These are phyloP conservation scores for Cryptosporidium baileyi DNA, from an alignment of 169 alveolate genomes.

Conservation along the genomic window DNA sequence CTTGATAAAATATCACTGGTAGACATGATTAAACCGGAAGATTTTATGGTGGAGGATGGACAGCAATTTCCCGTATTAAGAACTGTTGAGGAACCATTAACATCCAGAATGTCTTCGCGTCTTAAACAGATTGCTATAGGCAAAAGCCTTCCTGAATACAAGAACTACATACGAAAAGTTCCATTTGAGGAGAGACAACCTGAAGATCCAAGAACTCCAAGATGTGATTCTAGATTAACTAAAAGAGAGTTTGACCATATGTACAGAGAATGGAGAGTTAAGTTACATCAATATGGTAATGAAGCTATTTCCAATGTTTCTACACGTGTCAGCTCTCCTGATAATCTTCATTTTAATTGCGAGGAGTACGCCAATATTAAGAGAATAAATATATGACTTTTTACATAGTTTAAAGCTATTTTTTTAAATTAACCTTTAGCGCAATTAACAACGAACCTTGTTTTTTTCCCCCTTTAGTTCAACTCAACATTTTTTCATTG, in stretches of 20 bases:
- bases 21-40: background rate
- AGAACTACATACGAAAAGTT: conserved; percentile 73
- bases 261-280: conserved; percentile 76
- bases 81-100: conserved; percentile 43
- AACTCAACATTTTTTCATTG: no score
- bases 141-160: conserved; percentile 76
- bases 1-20: conserved; percentile 10
- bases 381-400: background rate
- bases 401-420: background rate
- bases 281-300: conserved; percentile 74
- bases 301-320: conserved; percentile 62
- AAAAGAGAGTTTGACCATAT: conserved; percentile 74
- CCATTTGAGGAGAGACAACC: conserved; percentile 73
- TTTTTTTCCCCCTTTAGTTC: no score
- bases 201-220: conserved; percentile 77
- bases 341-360: background rate
- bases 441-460: background rate
- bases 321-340: conserved; percentile 48
- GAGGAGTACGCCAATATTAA: background rate
- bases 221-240: conserved; percentile 72
- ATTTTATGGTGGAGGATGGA: background rate
- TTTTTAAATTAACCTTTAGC: background rate
- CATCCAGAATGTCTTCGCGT: conserved; percentile 72
- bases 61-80: background rate
- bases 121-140: conserved; percentile 79